Percentiles rank a stretch among this genome's conserved stretches.
These are phyloP conservation scores for Colletotrichum spinosum DNA, from an alignment of 2,329 filamentous ascomycete genomes.

Conservation along the genomic window DNA sequence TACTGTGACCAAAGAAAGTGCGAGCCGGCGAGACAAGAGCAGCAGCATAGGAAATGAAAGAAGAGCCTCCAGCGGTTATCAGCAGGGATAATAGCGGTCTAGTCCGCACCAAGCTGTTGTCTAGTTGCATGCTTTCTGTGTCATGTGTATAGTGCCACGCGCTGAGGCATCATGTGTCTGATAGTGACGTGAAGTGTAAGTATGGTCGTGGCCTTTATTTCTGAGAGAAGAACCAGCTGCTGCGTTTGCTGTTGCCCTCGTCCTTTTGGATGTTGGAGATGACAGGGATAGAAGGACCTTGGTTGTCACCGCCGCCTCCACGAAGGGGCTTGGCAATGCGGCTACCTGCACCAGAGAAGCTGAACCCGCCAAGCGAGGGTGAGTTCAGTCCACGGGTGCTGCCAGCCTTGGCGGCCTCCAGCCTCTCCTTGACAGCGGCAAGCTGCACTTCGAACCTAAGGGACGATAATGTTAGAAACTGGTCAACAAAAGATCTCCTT, in stretches of 20 bases:
- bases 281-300: conserved; percentile 62
- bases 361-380: conserved; percentile 75
- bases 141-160: conserved; percentile 18
- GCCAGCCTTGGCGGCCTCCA: conserved; percentile 93
- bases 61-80: conserved; percentile 19
- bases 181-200: background rate
- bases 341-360: conserved; percentile 73
- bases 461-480: background rate
- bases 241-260: conserved; percentile 72
- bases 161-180: conserved; percentile 3
- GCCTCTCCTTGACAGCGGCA: conserved; percentile 95
- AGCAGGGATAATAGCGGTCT: conserved; percentile 33
- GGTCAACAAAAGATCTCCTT: no score
- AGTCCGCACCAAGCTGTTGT: conserved; percentile 28
- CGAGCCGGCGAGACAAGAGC: conserved; percentile 10
- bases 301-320: conserved; percentile 66
- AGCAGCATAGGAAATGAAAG: conserved; percentile 4
- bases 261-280: conserved; percentile 70
- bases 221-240: conserved; percentile 78
- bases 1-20: conserved; percentile 31
- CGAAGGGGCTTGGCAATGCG: conserved; percentile 77
- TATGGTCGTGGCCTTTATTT: conserved; percentile 54
- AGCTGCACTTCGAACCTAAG: conserved; percentile 95
- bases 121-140: conserved; percentile 20
- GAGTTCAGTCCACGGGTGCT: conserved; percentile 86